A percentile compares a stretch with the other conserved stretches of the same genome.
phyloP scores from a whole-genome alignment of 2,329 filamentous ascomycete species.

The Cladophialophora psammophila region DNA sequence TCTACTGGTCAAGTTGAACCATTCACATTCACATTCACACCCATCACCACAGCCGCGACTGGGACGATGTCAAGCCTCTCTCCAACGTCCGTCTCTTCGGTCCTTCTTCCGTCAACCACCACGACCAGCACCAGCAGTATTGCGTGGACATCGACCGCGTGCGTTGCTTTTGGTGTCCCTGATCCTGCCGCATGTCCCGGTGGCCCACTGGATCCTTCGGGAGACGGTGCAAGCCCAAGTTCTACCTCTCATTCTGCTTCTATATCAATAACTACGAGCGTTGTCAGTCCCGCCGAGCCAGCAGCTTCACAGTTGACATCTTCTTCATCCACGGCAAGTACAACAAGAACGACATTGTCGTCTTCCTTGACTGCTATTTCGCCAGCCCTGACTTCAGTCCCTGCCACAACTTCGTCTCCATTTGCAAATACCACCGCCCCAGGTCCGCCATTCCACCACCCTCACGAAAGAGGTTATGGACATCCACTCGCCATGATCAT shows the following conservation, averaged over 20 bases:
- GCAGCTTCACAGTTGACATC: background rate
- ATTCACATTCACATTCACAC: background rate
- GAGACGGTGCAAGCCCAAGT: background rate
- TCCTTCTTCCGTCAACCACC: background rate
- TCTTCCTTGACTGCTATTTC: background rate
- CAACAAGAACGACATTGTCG: background rate
- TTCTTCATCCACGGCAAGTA: background rate
- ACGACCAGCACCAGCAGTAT: background rate
- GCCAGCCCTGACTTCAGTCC: background rate
- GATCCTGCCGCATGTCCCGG: constrained; percentile 10
- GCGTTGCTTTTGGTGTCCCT: constrained; percentile 11
- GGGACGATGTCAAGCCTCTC: background rate
- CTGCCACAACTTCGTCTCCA: constrained; percentile 1
- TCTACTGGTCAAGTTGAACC: background rate
- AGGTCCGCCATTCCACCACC: background rate
- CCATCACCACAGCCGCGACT: background rate
- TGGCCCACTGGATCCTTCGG: constrained; percentile 3
- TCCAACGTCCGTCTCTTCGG: background rate
- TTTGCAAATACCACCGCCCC: background rate
- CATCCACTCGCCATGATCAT: constrained; percentile 16
- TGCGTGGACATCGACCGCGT: constrained; percentile 8
- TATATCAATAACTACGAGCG: constrained; percentile 4
- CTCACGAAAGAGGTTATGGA: constrained; percentile 4
- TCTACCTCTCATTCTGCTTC: background rate
- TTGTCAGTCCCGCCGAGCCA: background rate